phyloP scores from a whole-genome alignment of 2,329 filamentous ascomycete genomes.

The Cercospora canescens region DNA sequence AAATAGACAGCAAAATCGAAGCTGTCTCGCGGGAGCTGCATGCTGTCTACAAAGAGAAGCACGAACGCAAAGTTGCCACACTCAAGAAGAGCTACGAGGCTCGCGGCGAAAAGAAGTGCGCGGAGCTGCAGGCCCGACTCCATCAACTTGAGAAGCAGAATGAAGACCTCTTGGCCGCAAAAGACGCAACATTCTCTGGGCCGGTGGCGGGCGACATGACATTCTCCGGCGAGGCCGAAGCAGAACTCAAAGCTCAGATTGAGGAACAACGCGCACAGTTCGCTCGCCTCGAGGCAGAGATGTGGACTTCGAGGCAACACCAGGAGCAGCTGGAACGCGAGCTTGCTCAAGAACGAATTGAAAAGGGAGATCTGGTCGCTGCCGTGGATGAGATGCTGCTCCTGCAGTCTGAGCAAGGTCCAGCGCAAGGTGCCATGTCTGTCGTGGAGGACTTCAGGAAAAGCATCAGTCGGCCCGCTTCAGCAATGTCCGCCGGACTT shows the following conservation, averaged over 20 bases:
- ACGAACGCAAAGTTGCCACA: conserved; percentile 91
- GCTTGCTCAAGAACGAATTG: conserved; percentile 72
- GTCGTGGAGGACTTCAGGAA: conserved; percentile 53
- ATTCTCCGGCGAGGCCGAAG: conserved; percentile 28
- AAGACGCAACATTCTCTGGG: conserved; percentile 67
- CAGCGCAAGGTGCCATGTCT: conserved; percentile 39
- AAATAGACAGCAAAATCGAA: conserved; percentile 90
- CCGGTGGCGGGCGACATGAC: conserved; percentile 24
- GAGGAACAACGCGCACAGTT: conserved; percentile 71
- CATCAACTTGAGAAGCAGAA: conserved; percentile 72
- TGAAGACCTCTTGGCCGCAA: conserved; percentile 66
- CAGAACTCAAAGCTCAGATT: conserved; percentile 46
- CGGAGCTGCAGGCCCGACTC: conserved; percentile 72
- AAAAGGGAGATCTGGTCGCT: conserved; percentile 80
- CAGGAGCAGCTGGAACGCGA: conserved; percentile 68
- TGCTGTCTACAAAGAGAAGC: conserved; percentile 91
- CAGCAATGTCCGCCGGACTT: conserved; percentile 43
- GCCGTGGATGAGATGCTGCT: conserved; percentile 82
- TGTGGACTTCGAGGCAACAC: conserved; percentile 68
- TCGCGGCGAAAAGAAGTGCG: conserved; percentile 85
- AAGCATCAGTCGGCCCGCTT: conserved; percentile 58
- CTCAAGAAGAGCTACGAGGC: conserved; percentile 80
- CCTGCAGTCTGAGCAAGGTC: conserved; percentile 54
- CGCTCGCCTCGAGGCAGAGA: conserved; percentile 71
- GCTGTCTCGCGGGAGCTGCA: conserved; percentile 75